These are phyloP conservation scores for Zygosaccharomyces bisporus DNA, from an alignment of 805 yeast genomes.

Conservation along the genomic window DNA sequence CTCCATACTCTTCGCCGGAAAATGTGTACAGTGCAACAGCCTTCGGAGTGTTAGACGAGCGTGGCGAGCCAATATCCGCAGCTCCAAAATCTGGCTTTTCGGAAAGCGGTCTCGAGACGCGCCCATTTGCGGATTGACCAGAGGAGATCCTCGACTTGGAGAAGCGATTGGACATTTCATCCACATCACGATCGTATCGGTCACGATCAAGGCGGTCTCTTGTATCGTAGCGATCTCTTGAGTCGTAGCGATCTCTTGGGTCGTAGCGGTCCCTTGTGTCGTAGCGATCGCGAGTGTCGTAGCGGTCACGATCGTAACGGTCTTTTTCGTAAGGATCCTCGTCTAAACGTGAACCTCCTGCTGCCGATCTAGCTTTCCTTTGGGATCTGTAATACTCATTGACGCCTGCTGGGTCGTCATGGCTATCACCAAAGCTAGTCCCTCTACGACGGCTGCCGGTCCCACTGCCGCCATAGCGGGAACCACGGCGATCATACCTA, in stretches of 20 bases:
- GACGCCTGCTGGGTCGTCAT: conserved; percentile 40
- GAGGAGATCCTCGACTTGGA: conserved; percentile 36
- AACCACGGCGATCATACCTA: conserved; percentile 27
- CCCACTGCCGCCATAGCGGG: conserved; percentile 19
- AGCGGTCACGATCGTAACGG: conserved; percentile 5
- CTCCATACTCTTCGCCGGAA: conserved; percentile 92
- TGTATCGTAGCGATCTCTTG: conserved; percentile 19
- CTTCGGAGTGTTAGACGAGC: conserved; percentile 50
- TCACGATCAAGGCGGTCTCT: conserved; percentile 82
- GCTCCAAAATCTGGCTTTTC: conserved; percentile 41
- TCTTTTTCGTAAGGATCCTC: conserved; percentile 11
- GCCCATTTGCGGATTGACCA: conserved; percentile 36
- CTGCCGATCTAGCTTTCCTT: conserved; percentile 25
- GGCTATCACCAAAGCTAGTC: conserved; percentile 19
- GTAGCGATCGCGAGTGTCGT: conserved; percentile 2
- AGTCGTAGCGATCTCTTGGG: conserved; percentile 4
- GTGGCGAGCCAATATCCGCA: conserved; percentile 16
- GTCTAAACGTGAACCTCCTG: conserved; percentile 20
- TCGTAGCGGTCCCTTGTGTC: conserved; percentile 4
- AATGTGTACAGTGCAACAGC: conserved; percentile 89
- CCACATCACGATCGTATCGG: conserved; percentile 31
- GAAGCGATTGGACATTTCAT: conserved; percentile 40
- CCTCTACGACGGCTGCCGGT: conserved; percentile 18
- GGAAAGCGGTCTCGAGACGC: conserved; percentile 42
- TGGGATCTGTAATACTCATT: conserved; percentile 39